Evolutionary conservation across 169 alveolate species (phyloP).

Genomic region (Neospora caninum): DNA sequence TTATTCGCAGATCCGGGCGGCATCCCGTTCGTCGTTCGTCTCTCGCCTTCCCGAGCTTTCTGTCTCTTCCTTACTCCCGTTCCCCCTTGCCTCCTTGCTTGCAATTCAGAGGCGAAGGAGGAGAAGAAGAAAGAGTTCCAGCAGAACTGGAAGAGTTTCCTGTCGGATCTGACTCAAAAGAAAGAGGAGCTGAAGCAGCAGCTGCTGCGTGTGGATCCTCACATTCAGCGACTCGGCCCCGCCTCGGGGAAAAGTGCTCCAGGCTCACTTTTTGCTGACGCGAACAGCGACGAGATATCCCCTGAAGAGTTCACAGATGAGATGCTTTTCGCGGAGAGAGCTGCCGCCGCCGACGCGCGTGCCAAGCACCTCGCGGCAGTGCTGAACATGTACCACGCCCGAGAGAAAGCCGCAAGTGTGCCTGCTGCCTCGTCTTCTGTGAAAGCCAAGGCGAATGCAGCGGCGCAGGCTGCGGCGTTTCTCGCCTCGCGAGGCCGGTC

Average conservation of each 20-base stretch:
- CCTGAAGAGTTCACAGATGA: background rate
- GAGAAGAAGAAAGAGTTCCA: background rate
- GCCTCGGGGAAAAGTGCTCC: background rate
- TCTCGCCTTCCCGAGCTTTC: background rate
- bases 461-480: background rate
- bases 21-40: too few species aligned
- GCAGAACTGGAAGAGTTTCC: slow-evolving; percentile 1
- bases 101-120: slow-evolving; percentile 11
- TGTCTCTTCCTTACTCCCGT: background rate
- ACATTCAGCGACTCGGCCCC: background rate
- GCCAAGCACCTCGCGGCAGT: background rate
- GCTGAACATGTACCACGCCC: background rate
- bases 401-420: background rate
- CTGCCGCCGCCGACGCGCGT: background rate
- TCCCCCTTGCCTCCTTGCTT: background rate
- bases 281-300: background rate
- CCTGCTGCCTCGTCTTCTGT: background rate
- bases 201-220: background rate
- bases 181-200: slow-evolving; percentile 7
- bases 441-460: background rate
- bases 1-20: too few species aligned
- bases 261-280: background rate
- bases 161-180: background rate
- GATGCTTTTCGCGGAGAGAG: background rate
- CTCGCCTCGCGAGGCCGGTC: background rate